Evolutionary conservation across 225 moss, liverwort and hornwort species (phyloP).

Genomic region (Physcomitrium patens): DNA sequence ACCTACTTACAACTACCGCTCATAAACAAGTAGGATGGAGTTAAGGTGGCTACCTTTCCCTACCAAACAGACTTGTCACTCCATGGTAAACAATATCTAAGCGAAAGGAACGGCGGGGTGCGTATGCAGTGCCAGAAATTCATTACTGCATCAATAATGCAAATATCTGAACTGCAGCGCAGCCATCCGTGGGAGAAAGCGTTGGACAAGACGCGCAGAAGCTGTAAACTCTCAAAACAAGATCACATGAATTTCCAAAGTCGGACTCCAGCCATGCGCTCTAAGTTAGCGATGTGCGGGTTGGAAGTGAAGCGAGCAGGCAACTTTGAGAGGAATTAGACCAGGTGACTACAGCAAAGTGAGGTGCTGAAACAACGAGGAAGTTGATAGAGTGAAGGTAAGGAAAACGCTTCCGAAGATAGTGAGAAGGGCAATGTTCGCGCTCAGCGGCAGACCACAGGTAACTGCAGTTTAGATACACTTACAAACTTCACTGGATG

Average conservation of each 20-base stretch:
- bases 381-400: conserved; percentile 12
- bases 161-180: conserved; percentile 44
- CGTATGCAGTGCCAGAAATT: conserved; percentile 38
- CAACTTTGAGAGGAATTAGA: conserved; percentile 10
- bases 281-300: conserved; percentile 8
- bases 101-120: conserved; percentile 28
- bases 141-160: conserved; percentile 45
- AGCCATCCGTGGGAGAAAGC: conserved; percentile 33
- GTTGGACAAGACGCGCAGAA: conserved; percentile 8
- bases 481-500: conserved; percentile 24
- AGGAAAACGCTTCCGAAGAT: conserved; percentile 14
- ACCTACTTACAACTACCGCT: conserved; percentile 25
- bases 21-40: conserved; percentile 28
- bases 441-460: conserved; percentile 30
- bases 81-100: conserved; percentile 33
- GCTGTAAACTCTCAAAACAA: conserved; percentile 15
- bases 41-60: conserved; percentile 35
- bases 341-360: conserved; percentile 7
- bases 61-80: conserved; percentile 35
- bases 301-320: background rate
- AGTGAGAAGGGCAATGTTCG: conserved; percentile 22
- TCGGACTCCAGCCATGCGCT: conserved; percentile 14
- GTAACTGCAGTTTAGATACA: conserved; percentile 39
- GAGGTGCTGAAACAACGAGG: conserved; percentile 18
- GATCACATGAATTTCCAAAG: background rate